These are phyloP conservation scores for Dicorynia guianensis DNA, from an alignment of 306 rosid genomes.

Conservation along the genomic window DNA sequence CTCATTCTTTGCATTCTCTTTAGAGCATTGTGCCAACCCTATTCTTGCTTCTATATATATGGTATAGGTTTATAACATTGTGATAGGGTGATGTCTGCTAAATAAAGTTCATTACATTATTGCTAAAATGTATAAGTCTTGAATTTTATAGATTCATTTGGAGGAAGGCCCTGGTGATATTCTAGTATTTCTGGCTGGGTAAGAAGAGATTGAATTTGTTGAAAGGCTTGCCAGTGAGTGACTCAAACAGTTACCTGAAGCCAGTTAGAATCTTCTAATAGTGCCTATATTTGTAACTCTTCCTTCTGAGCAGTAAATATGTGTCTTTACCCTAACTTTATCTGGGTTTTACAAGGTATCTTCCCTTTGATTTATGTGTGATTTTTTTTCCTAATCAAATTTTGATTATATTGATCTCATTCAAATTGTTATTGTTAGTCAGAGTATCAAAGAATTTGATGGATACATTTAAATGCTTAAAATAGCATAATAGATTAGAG, in stretches of 20 bases:
- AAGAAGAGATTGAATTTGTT: constrained; percentile 92
- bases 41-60: background rate
- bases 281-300: constrained; percentile 88
- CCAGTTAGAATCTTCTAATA: constrained; percentile 57
- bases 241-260: constrained; percentile 70
- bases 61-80: constrained; percentile 12
- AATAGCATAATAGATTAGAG: constrained; percentile 13
- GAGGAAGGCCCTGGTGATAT: constrained; percentile 87
- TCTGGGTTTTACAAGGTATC: constrained; percentile 84
- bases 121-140: constrained; percentile 36
- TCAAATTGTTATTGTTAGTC: constrained; percentile 10
- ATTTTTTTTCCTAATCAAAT: constrained; percentile 9
- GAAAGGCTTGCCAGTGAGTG: constrained; percentile 75
- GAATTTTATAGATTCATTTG: constrained; percentile 71
- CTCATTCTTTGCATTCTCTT: constrained; percentile 23
- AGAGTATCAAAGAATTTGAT: constrained; percentile 31
- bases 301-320: constrained; percentile 90
- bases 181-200: constrained; percentile 89
- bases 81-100: constrained; percentile 8
- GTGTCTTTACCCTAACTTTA: constrained; percentile 79
- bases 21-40: constrained; percentile 15
- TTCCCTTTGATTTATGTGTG: constrained; percentile 7
- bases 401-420: constrained; percentile 26
- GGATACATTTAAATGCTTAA: constrained; percentile 25
- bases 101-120: constrained; percentile 33